phyloP scores from a whole-genome alignment of 192 early-diverging fungal genomes.

The Gorgonomyces haynaldii region DNA sequence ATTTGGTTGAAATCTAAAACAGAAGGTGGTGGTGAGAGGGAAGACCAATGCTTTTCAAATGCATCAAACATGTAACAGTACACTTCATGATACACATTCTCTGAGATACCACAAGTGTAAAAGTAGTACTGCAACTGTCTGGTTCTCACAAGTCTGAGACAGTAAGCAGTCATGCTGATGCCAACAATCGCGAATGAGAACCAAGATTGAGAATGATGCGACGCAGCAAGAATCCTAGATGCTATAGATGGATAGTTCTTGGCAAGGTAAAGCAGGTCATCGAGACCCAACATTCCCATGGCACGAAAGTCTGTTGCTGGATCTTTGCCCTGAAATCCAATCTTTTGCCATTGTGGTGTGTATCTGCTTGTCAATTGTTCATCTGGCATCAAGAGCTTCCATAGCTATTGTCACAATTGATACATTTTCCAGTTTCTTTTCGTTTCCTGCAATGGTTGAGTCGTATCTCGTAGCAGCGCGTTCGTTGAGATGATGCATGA shows the following conservation, averaged over 20 bases:
- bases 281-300: constrained; percentile 71
- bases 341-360: constrained; percentile 56
- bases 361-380: constrained; percentile 31
- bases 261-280: constrained; percentile 58
- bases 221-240: constrained; percentile 41
- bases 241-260: constrained; percentile 41
- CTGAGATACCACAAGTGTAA: constrained; percentile 42
- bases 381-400: constrained; percentile 47
- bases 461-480: constrained; percentile 54
- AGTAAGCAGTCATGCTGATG: constrained; percentile 64
- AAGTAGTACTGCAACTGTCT: constrained; percentile 54
- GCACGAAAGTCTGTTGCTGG: constrained; percentile 78
- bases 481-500: constrained; percentile 45
- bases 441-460: constrained; percentile 40
- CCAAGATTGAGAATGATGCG: constrained; percentile 44
- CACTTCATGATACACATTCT: constrained; percentile 53
- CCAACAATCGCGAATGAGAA: constrained; percentile 74
- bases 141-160: constrained; percentile 44
- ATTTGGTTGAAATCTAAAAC: constrained; percentile 62
- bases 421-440: constrained; percentile 42
- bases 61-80: constrained; percentile 60
- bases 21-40: constrained; percentile 33
- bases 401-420: constrained; percentile 23
- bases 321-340: constrained; percentile 77
- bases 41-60: constrained; percentile 55